Base-by-base conservation (phyloP, 106 monocot genomes). In the Apostasia shenzhenica region DNA sequence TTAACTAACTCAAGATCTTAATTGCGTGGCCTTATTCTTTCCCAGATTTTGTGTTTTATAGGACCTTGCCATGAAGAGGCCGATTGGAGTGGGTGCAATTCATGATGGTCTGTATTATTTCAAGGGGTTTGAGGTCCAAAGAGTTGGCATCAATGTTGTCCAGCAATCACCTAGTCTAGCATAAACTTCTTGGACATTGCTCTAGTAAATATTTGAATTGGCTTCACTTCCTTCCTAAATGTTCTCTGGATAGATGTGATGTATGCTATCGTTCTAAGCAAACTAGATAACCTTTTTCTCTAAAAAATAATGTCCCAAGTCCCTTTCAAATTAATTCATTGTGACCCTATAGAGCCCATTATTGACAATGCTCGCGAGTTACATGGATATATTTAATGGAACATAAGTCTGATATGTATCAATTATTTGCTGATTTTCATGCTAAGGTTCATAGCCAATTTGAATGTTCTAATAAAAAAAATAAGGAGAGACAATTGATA, bases 21-120 rank as follows among this genome's bases (percentile, higher is more conserved):
- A 72, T 49, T 72, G 45, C 47, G n/a, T 8, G 3, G 59, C 56
- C 2, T 13, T n/a, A 12, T 73, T 73, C 13, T 61, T 61, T 51
- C 62, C 62, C 5, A 63, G 50, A 4, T 63, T 73, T 50, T 63
- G 72, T 62, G 72, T 73, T 11, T 73, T 73, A 51, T 49, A 63
- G 72, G 72, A 73, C 62, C 38, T 73, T 2, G 52, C 14, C 37
- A 73, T 51, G 48, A 73, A 48, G 47, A 73, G 42, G 48, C 5
- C 53, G 62, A 61, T 73, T 73, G 63, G 62, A 63, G 8, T 63
- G 39, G 72, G 48, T 61, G 39, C 50, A 61, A 52, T 50, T 5
- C 72, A 11, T 44, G 72, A 73, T 61, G 61, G 72, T 10, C 52
- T 72, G 5, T 72, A 72, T 61, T 39, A 47, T 13, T 26, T 72